Evolutionary conservation across 108 stramenopile genomes (phyloP).

Genomic region (Nitzschia sp.): DNA sequence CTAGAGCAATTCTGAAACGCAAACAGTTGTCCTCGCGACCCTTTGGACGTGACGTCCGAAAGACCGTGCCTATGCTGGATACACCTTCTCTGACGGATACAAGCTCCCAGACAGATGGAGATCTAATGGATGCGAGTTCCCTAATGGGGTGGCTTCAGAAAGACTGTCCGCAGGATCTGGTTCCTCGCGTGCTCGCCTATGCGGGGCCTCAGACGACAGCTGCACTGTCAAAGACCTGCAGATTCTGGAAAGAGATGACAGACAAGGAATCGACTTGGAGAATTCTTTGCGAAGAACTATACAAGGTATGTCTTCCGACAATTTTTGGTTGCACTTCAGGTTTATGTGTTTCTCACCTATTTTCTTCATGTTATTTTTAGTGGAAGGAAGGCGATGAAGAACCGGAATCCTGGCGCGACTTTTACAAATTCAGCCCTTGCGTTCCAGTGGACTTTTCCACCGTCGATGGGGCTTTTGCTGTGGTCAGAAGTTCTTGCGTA

Average conservation of each 20-base stretch:
- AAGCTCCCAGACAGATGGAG: no score
- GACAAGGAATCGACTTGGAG: constrained; percentile 73
- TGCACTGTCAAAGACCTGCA: constrained; percentile 39
- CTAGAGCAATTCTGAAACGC: background rate
- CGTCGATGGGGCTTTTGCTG: constrained; percentile 46
- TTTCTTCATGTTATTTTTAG: constrained; percentile 30
- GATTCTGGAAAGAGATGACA: constrained; percentile 72
- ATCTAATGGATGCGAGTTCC: background rate
- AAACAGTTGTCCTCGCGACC: background rate
- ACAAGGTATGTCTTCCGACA: constrained; percentile 57
- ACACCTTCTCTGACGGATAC: no score
- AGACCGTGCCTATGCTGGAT: background rate
- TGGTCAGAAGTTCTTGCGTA: background rate
- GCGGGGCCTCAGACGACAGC: constrained; percentile 64
- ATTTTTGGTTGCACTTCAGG: background rate
- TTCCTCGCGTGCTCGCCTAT: constrained; percentile 72
- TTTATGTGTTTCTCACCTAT: background rate
- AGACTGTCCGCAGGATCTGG: constrained; percentile 59
- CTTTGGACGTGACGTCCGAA: background rate
- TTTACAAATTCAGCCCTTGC: constrained; percentile 66
- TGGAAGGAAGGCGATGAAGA: constrained; percentile 65
- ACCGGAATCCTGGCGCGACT: constrained; percentile 65
- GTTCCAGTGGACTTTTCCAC: constrained; percentile 78
- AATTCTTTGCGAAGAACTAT: constrained; percentile 62
- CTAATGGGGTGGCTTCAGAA: constrained; percentile 39